These are phyloP conservation scores for Scheffersomyces lignicola DNA, from an alignment of 1,139 yeast genomes.

Conservation along the genomic window DNA sequence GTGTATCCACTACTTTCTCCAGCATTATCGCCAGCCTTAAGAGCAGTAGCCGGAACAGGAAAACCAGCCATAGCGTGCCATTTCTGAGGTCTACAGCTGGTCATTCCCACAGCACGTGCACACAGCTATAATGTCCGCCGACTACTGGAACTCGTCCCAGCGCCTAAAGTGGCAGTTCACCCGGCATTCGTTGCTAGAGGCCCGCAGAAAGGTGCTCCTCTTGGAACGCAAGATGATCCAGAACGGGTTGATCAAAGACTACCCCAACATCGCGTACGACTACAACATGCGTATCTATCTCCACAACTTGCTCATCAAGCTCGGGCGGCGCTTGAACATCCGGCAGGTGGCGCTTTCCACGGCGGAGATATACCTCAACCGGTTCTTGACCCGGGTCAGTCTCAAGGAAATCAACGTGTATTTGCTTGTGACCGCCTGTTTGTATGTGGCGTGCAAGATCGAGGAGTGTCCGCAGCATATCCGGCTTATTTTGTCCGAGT, in stretches of 20 bases:
- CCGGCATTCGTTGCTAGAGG: conserved; percentile 39
- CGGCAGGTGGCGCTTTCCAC: conserved; percentile 86
- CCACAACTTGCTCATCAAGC: conserved; percentile 65
- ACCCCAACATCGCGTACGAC: conserved; percentile 52
- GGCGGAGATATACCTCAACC: conserved; percentile 77
- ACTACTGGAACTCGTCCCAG: conserved; percentile 49
- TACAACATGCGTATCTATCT: conserved; percentile 65
- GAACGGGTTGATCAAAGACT: conserved; percentile 46
- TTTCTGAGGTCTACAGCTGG: no score
- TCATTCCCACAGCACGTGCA: no score
- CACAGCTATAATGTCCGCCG: conserved; percentile 57
- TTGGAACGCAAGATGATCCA: conserved; percentile 49
- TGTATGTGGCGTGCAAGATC: conserved; percentile 88
- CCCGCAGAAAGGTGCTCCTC: conserved; percentile 36
- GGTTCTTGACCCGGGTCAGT: conserved; percentile 74
- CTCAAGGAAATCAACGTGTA: conserved; percentile 81
- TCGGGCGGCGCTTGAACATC: conserved; percentile 75
- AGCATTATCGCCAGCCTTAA: no score
- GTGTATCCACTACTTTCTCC: no score
- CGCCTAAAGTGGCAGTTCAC: conserved; percentile 45
- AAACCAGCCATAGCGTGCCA: no score
- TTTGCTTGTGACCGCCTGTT: conserved; percentile 76
- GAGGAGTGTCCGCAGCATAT: conserved; percentile 97
- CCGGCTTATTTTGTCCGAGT: conserved; percentile 77
- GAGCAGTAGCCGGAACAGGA: no score